Evolutionary conservation across 352 stramenopile genomes (phyloP), one percentile per base, ranked within the genome.

Genomic region (Pythium pyrilobum): DNA sequence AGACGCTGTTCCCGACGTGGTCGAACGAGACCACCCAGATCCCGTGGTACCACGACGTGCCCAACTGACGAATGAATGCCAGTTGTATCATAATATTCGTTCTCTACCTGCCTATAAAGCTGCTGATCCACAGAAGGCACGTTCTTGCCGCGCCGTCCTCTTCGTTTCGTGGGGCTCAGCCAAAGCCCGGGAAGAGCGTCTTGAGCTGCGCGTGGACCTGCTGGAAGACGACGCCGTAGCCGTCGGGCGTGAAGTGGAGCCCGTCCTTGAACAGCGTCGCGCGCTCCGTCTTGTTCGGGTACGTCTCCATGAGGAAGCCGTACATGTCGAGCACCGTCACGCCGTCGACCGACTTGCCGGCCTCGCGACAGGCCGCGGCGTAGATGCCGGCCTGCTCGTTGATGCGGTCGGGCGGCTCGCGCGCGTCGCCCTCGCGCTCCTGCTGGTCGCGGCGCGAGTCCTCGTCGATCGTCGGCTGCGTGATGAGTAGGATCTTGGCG

Each of bases 401-500:
- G 16, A 45, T 71, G 34, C 70, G 69, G 37, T 81, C 67, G 24
- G 72, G 53, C 5, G 34, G 34, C 13, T 45, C 45, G 8, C 24
- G 47, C 24, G 18, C 2, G 15, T 64, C 65, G 23, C 44, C 59
- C 9, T 38, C 24, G 20, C 41, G 13, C 12, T 7, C 37, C 4
- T 42, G 43, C 20, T 42, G 37, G 2, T 31, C 29, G 2, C 24
- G 51, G 8, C 70, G 68, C 40, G 18, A 33, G 6, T 56, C 62
- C 5, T 78, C 73, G 40, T 79, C 61, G 9, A 83, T 54, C 0
- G 72, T 53, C 0, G 73, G 69, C 21, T 68, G 73, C 13, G 73
- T 81, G 45, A 84, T 76, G 32, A 84, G 40, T 44, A 84, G 33
- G 6, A 84, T 28, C 8, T 62, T 48, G 21, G 59, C 56, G 7